Percentiles rank a stretch among this genome's conserved stretches.
These are phyloP conservation scores for Suillus alpinus DNA, from an alignment of 768 basidiomycete species.

Conservation along the genomic window DNA sequence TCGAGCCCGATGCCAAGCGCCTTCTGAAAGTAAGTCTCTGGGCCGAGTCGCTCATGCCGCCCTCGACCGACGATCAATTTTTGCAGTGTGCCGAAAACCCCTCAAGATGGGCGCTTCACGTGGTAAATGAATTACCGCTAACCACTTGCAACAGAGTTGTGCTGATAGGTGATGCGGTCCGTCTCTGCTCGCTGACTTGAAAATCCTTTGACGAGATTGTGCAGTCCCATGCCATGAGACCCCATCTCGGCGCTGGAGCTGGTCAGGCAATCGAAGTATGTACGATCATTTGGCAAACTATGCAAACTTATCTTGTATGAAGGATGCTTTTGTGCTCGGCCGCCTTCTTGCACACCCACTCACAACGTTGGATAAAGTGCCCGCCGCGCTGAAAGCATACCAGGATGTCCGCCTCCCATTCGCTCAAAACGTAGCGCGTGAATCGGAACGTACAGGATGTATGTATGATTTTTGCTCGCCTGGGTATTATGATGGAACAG, in stretches of 20 bases:
- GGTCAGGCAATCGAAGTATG: constrained; percentile 27
- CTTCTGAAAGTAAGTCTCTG: constrained; percentile 25
- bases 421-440: constrained; percentile 10
- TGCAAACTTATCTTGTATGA: neutral
- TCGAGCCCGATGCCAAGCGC: constrained; percentile 35
- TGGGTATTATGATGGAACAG: constrained; percentile 22
- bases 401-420: constrained; percentile 19
- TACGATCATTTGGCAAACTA: neutral
- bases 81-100: constrained; percentile 34
- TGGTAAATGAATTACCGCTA: constrained; percentile 38
- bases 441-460: constrained; percentile 16
- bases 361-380: constrained; percentile 8
- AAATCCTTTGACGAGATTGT: neutral
- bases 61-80: neutral
- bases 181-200: neutral
- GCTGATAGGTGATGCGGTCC: constrained; percentile 50
- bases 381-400: constrained; percentile 15
- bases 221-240: constrained; percentile 26
- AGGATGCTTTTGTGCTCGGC: constrained; percentile 26
- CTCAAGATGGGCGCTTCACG: constrained; percentile 45
- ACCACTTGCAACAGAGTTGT: constrained; percentile 40
- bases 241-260: constrained; percentile 22
- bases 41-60: neutral
- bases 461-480: constrained; percentile 18
- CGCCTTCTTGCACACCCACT: constrained; percentile 15